These are phyloP conservation scores for Metschnikowia similis DNA, from an alignment of 805 yeast genomes.

Conservation along the genomic window DNA sequence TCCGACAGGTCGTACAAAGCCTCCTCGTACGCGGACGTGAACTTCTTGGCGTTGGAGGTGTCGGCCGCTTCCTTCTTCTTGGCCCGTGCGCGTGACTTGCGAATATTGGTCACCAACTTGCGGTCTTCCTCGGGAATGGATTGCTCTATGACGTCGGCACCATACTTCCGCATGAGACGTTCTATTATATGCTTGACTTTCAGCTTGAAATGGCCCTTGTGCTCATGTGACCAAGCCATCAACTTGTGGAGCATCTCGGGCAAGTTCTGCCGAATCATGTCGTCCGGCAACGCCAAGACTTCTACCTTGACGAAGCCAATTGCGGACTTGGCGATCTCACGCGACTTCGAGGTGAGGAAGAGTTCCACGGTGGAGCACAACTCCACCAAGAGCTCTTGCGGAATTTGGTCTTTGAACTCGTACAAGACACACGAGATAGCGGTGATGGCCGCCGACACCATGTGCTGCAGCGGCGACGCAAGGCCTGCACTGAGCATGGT, in stretches of 20 bases:
- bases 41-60: slow-evolving; percentile 46
- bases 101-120: slow-evolving; percentile 78
- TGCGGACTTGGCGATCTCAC: slow-evolving; percentile 92
- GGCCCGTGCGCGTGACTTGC: slow-evolving; percentile 79
- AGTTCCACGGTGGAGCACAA: slow-evolving; percentile 82
- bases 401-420: slow-evolving; percentile 72
- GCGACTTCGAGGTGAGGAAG: slow-evolving; percentile 82
- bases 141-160: slow-evolving; percentile 76
- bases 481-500: slow-evolving; percentile 95
- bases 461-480: slow-evolving; percentile 89
- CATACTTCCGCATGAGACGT: slow-evolving; percentile 84
- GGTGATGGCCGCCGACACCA: slow-evolving; percentile 91
- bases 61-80: slow-evolving; percentile 60
- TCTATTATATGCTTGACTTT: slow-evolving; percentile 92
- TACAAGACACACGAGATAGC: slow-evolving; percentile 82
- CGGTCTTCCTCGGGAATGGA: slow-evolving; percentile 88
- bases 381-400: slow-evolving; percentile 60
- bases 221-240: slow-evolving; percentile 92
- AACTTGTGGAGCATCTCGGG: slow-evolving; percentile 64
- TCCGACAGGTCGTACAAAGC: slow-evolving; percentile 70
- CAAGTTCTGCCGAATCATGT: slow-evolving; percentile 62
- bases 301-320: slow-evolving; percentile 93
- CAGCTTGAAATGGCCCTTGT: slow-evolving; percentile 89
- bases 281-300: slow-evolving; percentile 76
- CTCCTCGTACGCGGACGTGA: slow-evolving; percentile 86